Evolutionary conservation across 2,329 filamentous ascomycete genomes (phyloP).

Genomic region (Cytospora piceae): DNA sequence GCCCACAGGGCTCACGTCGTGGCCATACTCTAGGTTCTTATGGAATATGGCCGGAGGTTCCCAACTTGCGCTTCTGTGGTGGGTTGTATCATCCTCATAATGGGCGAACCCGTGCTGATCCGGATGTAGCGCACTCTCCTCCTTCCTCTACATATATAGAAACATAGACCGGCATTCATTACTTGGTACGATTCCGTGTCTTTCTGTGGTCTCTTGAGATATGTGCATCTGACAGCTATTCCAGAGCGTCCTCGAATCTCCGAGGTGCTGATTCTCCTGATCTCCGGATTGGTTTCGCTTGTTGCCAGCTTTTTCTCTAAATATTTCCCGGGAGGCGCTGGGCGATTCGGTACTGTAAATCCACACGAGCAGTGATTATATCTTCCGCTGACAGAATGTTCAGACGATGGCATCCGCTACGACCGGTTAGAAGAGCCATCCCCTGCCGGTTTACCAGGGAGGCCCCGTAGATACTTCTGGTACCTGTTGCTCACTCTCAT

Average conservation of each 20-base stretch:
- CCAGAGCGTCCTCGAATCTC: conserved; percentile 55
- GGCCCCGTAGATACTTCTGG: conserved; percentile 52
- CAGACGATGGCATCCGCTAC: conserved; percentile 34
- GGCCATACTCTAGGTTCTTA: background rate
- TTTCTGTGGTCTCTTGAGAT: background rate
- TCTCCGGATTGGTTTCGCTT: conserved; percentile 49
- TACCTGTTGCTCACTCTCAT: conserved; percentile 50
- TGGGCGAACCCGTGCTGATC: background rate
- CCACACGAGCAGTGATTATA: background rate
- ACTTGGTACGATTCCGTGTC: conserved; percentile 43
- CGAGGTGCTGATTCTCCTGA: conserved; percentile 49
- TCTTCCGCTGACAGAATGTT: conserved; percentile 2
- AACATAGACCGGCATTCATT: conserved; percentile 51
- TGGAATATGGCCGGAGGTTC: conserved; percentile 15
- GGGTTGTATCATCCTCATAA: background rate
- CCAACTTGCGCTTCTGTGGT: conserved; percentile 26
- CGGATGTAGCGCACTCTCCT: conserved; percentile 18
- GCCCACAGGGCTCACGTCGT: background rate
- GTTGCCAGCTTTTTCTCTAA: conserved; percentile 46
- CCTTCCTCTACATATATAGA: conserved; percentile 24
- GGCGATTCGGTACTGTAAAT: conserved; percentile 46
- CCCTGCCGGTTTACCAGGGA: conserved; percentile 45
- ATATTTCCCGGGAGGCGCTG: conserved; percentile 52
- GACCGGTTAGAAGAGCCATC: conserved; percentile 41
- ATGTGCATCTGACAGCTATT: background rate